Conservation (phyloP, 805 yeast species). For the Ogataea henricii region DNA sequence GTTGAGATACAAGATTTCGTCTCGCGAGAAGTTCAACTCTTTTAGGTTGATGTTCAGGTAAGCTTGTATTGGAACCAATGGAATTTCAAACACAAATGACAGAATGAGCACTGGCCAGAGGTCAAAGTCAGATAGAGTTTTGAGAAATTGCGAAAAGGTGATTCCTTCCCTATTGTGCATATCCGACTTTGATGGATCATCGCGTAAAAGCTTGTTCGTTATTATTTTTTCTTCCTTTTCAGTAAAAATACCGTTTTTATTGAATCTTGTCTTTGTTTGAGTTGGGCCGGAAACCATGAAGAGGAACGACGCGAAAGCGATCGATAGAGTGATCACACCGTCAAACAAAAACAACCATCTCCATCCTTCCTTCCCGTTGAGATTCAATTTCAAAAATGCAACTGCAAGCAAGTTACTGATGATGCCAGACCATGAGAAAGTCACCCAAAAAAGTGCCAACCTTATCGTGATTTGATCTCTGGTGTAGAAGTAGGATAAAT, state of each 20-base stretch:
- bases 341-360: conserved; percentile 38
- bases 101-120: conserved; percentile 50
- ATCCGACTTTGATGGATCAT: conserved; percentile 51
- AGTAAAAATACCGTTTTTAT: conserved; percentile 49
- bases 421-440: conserved; percentile 6
- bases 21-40: conserved; percentile 48
- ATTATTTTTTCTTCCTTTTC: conserved; percentile 42
- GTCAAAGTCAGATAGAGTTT: conserved; percentile 47
- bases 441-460: conserved; percentile 45
- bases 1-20: conserved; percentile 47
- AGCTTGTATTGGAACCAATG: conserved; percentile 35
- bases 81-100: conserved; percentile 42
- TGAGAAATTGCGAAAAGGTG: conserved; percentile 37
- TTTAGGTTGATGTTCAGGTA: conserved; percentile 50
- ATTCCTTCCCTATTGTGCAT: conserved; percentile 58
- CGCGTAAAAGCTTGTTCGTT: conserved; percentile 42
- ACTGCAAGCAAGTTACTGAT: conserved; percentile 49
- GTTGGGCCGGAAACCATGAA: conserved; percentile 14
- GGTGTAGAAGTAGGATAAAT: conserved; percentile 41
- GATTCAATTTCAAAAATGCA: conserved; percentile 44
- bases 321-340: conserved; percentile 28
- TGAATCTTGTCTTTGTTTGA: conserved; percentile 51
- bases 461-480: conserved; percentile 45
- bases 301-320: conserved; percentile 41
- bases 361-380: conserved; percentile 35